Conservation (phyloP, 2,329 filamentous ascomycete genomes). For the Phyllosticta capitalensis region DNA sequence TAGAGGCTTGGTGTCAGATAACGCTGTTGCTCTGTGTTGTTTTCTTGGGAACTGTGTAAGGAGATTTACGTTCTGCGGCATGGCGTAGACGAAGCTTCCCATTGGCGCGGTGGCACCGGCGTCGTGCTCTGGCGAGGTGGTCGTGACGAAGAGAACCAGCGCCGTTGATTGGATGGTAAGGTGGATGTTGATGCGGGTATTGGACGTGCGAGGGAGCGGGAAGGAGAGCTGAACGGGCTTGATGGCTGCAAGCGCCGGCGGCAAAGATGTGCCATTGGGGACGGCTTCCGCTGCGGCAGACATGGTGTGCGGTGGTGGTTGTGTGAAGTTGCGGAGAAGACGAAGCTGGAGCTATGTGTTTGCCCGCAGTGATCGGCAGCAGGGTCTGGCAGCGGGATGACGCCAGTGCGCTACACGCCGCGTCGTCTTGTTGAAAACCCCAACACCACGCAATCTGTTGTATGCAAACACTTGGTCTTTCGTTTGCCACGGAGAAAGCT, state of each 20-base stretch:
- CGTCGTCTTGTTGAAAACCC: neutral
- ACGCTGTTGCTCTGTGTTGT: slow-evolving; percentile 17
- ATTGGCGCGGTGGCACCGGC: slow-evolving; percentile 36
- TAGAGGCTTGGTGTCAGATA: neutral
- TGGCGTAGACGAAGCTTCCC: slow-evolving; percentile 87
- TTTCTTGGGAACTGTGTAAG: neutral
- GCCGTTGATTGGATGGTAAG: slow-evolving; percentile 45
- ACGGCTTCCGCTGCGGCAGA: neutral
- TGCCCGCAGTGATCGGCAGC: neutral
- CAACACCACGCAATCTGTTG: neutral
- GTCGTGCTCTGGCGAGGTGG: slow-evolving; percentile 37
- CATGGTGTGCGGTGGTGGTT: neutral
- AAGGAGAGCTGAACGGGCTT: slow-evolving; percentile 46
- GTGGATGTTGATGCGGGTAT: slow-evolving; percentile 50
- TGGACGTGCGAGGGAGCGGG: slow-evolving; percentile 45
- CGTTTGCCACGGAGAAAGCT: neutral
- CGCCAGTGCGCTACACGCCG: neutral
- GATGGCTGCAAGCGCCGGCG: neutral
- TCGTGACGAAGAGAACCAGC: slow-evolving; percentile 48
- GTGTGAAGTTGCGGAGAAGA: neutral
- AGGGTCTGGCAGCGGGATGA: neutral
- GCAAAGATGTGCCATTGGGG: slow-evolving; percentile 19
- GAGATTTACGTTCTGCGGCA: slow-evolving; percentile 65
- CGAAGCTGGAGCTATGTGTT: neutral
- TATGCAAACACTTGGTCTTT: neutral